Conservation (phyloP, 2,329 filamentous ascomycete genomes). For the Venturia oleaginea region DNA sequence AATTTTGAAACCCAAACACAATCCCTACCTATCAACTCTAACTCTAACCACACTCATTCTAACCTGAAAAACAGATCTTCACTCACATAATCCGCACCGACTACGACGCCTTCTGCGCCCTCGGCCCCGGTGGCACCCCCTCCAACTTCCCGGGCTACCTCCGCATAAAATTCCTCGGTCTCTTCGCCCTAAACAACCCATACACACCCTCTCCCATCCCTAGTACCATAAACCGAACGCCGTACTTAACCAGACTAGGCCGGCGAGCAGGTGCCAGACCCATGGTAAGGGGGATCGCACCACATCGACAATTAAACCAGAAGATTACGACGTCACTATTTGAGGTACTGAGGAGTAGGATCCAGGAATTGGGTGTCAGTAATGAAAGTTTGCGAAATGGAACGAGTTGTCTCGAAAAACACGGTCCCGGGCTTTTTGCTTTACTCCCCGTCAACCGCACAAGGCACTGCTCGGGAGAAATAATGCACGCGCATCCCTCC, state of each 20-base stretch:
- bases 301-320: slow-evolving; percentile 71
- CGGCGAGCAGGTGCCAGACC: slow-evolving; percentile 57
- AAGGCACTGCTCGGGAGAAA: slow-evolving; percentile 58
- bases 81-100: slow-evolving; percentile 50
- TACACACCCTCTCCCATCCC: slow-evolving; percentile 49
- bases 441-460: slow-evolving; percentile 56
- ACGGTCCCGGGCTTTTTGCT: slow-evolving; percentile 68
- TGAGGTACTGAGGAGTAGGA: slow-evolving; percentile 42
- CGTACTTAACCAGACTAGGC: slow-evolving; percentile 39
- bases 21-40: too few relatives aligned
- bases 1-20: too few relatives aligned
- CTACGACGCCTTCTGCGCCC: slow-evolving; percentile 64
- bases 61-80: too few relatives aligned
- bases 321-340: slow-evolving; percentile 47
- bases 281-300: slow-evolving; percentile 64
- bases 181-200: slow-evolving; percentile 65
- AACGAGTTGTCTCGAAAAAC: slow-evolving; percentile 72
- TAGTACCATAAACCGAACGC: slow-evolving; percentile 46
- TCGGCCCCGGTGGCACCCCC: slow-evolving; percentile 74
- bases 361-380: slow-evolving; percentile 33
- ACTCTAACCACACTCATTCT: too few relatives aligned
- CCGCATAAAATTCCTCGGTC: slow-evolving; percentile 60
- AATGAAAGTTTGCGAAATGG: slow-evolving; percentile 37
- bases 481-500: slow-evolving; percentile 69
- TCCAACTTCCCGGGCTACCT: slow-evolving; percentile 65